A percentile compares a stretch with the other conserved stretches of the same genome.
These are phyloP conservation scores for Phytophthora pseudosyringae DNA, from an alignment of 352 stramenopile genomes.

Conservation along the genomic window DNA sequence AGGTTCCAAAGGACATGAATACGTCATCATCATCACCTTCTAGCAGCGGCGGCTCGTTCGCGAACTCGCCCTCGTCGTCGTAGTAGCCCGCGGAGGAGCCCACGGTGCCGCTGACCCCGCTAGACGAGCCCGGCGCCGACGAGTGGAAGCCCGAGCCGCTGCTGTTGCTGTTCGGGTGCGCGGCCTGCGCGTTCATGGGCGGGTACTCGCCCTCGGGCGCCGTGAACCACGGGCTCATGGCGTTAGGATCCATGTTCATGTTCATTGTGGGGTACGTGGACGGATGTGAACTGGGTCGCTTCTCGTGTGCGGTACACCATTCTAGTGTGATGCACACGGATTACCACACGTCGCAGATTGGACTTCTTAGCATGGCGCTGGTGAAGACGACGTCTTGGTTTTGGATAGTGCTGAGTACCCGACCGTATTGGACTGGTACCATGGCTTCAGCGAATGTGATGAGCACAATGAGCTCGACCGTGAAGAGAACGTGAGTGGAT, in stretches of 20 bases:
- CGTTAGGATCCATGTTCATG: conserved; percentile 83
- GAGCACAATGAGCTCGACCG: too few relatives aligned
- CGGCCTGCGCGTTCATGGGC: conserved; percentile 35
- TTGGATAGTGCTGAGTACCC: too few relatives aligned
- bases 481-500: too few relatives aligned
- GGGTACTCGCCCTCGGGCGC: conserved; percentile 51
- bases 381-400: too few relatives aligned
- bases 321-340: too few relatives aligned
- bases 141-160: conserved; percentile 33
- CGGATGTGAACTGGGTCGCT: not conserved
- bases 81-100: conserved; percentile 31
- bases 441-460: too few relatives aligned
- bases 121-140: conserved; percentile 29
- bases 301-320: too few relatives aligned
- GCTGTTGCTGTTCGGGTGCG: conserved; percentile 22
- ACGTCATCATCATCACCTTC: conserved; percentile 67
- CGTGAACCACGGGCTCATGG: conserved; percentile 77
- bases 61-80: conserved; percentile 85
- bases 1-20: conserved; percentile 4
- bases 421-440: too few relatives aligned
- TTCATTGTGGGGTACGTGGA: conserved; percentile 53
- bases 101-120: conserved; percentile 32
- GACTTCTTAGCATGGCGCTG: too few relatives aligned
- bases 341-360: too few relatives aligned
- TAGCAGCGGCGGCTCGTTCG: conserved; percentile 96